Conservation (phyloP, 192 early-diverging fungal genomes). For the Umbelopsis sp. region DNA sequence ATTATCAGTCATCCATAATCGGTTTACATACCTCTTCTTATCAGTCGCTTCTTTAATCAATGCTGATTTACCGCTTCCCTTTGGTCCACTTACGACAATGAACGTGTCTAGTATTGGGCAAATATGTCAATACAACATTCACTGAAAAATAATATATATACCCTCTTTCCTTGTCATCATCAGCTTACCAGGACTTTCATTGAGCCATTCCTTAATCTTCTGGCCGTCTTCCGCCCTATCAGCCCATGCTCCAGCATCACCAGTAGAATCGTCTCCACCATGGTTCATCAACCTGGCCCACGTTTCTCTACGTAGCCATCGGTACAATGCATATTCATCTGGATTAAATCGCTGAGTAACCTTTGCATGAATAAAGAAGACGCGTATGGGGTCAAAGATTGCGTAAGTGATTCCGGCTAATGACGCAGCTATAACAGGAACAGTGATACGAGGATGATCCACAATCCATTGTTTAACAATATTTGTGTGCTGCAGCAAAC, state of each 20-base stretch:
- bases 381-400: slow-evolving; percentile 90
- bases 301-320: slow-evolving; percentile 61
- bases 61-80: slow-evolving; percentile 78
- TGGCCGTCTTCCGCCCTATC: slow-evolving; percentile 60
- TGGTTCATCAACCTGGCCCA: slow-evolving; percentile 43
- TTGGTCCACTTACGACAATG: slow-evolving; percentile 81
- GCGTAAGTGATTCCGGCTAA: slow-evolving; percentile 79
- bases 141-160: background rate
- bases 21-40: slow-evolving; percentile 52
- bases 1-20: background rate
- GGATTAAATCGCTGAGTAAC: slow-evolving; percentile 79
- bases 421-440: slow-evolving; percentile 77
- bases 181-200: slow-evolving; percentile 52
- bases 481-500: slow-evolving; percentile 48
- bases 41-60: slow-evolving; percentile 73
- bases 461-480: slow-evolving; percentile 64
- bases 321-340: slow-evolving; percentile 59
- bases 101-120: slow-evolving; percentile 64
- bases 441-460: slow-evolving; percentile 74
- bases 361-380: slow-evolving; percentile 87
- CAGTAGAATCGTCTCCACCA: slow-evolving; percentile 28
- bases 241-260: slow-evolving; percentile 44
- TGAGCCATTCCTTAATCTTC: slow-evolving; percentile 58
- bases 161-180: background rate
- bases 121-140: background rate